Conservation (phyloP, 2,329 filamentous ascomycete genomes). For the Podosphaera xanthii region DNA sequence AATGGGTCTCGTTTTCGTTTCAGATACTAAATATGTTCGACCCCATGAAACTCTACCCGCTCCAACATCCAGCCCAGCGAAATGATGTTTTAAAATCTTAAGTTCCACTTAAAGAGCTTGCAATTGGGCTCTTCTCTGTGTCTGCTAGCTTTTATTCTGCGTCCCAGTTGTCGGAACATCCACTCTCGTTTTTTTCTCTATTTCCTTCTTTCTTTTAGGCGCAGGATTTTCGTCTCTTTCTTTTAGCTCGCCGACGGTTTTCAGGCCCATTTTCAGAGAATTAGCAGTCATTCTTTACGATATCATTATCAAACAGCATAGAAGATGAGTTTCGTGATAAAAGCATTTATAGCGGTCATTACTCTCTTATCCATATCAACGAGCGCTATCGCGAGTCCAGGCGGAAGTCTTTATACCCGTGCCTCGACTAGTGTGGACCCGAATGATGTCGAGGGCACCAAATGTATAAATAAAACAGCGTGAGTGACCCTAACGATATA, state of each 20-base stretch:
- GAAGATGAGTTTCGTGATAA: background rate
- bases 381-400: conserved; percentile 15
- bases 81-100: too few relatives aligned
- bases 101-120: too few relatives aligned
- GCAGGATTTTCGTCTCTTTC: background rate
- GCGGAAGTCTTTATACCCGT: conserved; percentile 23
- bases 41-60: too few relatives aligned
- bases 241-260: background rate
- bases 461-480: conserved; percentile 21
- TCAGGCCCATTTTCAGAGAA: background rate
- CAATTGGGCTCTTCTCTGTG: too few relatives aligned
- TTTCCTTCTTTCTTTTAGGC: background rate
- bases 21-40: too few relatives aligned
- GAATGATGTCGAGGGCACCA: conserved; percentile 19
- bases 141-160: too few relatives aligned
- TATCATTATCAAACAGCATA: background rate
- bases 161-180: background rate
- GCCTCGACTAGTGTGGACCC: conserved; percentile 20
- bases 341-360: conserved; percentile 4
- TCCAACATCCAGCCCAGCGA: too few relatives aligned
- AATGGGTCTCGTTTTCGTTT: too few relatives aligned
- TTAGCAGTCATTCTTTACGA: background rate
- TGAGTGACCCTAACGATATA: conserved; percentile 12
- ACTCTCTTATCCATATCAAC: conserved; percentile 14
- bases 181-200: background rate